Evolutionary conservation across 2,329 filamentous ascomycete genomes (phyloP), one percentile per base, ranked within the genome.

Genomic region (Chrysoporthe deuterocubensis): DNA sequence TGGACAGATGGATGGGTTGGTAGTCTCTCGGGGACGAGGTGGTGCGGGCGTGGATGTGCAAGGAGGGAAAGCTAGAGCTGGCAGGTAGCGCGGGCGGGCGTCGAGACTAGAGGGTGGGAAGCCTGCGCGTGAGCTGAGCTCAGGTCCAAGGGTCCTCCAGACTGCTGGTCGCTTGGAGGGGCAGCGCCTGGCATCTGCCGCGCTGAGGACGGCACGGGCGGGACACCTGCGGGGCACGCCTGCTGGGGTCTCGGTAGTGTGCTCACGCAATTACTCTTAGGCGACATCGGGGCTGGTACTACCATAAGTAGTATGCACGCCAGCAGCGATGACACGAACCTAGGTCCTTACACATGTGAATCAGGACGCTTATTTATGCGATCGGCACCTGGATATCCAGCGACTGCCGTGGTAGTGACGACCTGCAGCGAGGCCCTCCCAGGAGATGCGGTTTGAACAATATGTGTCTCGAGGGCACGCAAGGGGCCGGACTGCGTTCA

Each of bases 1-100:
- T 82, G 79, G 84, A 37, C 32, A 14, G 8, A 26, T 40, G n/a
- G 18, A 8, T 43, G 34, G 16, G 5, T 82, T 69, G 74, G 76
- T 62, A 56, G 80, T 85, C 18, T 46, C 18, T 46, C 18, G 18
- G 14, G 18, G 13, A 46, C 44, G 44, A 14, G 44, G 13, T 16
- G 4, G 50, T 16, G 50, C 9, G 26, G 50, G 26, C 14, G 5
- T 16, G 4, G 50, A 11, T 16, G 50, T 26, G 21, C 44, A 5
- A 7, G 26, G 9, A 16, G 16, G 16, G 44, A 46, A 13, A 32
- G 50, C 50, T 54, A 54, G 50, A 54, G 13, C 50, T 32, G 48
- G 48, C 26, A 32, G 48, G n/a, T 52, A 26, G 26, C 26, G 26
- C 26, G 26, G 26, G 26, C 14, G 16, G 21, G 8, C 14, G 48